phyloP scores from a whole-genome alignment of 768 basidiomycete genomes.

The Paxillus involutus region DNA sequence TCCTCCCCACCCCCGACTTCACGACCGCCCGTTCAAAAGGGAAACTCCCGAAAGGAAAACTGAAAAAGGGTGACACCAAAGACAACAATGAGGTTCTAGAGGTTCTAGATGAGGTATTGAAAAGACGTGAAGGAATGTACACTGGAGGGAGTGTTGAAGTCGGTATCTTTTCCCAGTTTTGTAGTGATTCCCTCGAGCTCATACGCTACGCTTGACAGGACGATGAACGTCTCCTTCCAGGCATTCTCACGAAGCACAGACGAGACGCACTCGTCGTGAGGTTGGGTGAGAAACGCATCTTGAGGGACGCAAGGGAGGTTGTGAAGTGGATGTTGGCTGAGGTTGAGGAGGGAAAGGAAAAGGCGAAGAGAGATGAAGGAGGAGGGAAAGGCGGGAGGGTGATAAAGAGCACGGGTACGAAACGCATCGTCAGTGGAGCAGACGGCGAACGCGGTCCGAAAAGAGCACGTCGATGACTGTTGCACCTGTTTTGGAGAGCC shows the following conservation, averaged over 20 bases:
- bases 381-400: background rate
- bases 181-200: background rate
- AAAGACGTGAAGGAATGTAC: slow-evolving; percentile 46
- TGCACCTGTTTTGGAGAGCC: no score
- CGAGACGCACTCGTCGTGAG: slow-evolving; percentile 71
- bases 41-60: slow-evolving; percentile 72
- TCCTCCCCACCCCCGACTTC: slow-evolving; percentile 59
- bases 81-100: slow-evolving; percentile 35
- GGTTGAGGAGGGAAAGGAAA: slow-evolving; percentile 2
- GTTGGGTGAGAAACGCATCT: slow-evolving; percentile 75
- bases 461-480: slow-evolving; percentile 17
- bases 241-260: slow-evolving; percentile 42
- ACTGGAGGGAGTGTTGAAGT: slow-evolving; percentile 41
- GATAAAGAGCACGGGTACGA: background rate
- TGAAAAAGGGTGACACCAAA: slow-evolving; percentile 6
- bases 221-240: slow-evolving; percentile 43
- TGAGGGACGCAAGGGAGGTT: slow-evolving; percentile 34
- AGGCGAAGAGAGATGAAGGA: background rate
- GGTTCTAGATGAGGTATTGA: slow-evolving; percentile 49
- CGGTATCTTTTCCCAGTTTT: slow-evolving; percentile 2
- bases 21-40: slow-evolving; percentile 56
- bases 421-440: slow-evolving; percentile 12
- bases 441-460: slow-evolving; percentile 14
- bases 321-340: slow-evolving; percentile 8
- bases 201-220: slow-evolving; percentile 37